phyloP scores from a whole-genome alignment of 1,284 basidiomycete species.

The Naganishia sp. region DNA sequence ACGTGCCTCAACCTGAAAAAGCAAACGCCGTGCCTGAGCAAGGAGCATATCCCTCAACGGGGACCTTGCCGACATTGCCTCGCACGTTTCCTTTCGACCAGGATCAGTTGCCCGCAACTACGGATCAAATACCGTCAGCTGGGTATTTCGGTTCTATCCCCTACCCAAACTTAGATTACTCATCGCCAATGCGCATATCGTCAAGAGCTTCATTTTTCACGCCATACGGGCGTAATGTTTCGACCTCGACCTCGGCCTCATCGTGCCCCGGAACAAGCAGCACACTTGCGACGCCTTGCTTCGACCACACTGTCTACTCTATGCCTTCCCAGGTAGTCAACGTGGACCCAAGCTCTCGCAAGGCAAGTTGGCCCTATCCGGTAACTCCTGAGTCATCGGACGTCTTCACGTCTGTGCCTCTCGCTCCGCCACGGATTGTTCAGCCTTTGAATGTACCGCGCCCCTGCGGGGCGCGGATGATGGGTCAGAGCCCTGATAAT shows the following conservation, averaged over 20 bases:
- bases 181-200: slow-evolving; percentile 3
- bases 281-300: slow-evolving; percentile 15
- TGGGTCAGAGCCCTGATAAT: slow-evolving; percentile 13
- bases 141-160: neutral
- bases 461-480: neutral
- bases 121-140: too few relatives aligned
- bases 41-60: too few relatives aligned
- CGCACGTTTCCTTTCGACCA: too few relatives aligned
- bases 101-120: too few relatives aligned
- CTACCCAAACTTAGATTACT: neutral
- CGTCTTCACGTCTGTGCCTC: slow-evolving; percentile 11
- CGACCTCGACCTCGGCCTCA: slow-evolving; percentile 10
- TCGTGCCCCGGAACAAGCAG: slow-evolving; percentile 20
- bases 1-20: neutral
- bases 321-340: neutral
- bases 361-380: slow-evolving; percentile 1
- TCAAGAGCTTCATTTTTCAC: slow-evolving; percentile 2
- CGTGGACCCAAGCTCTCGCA: neutral
- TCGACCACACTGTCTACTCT: slow-evolving; percentile 2
- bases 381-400: slow-evolving; percentile 14
- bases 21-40: too few relatives aligned
- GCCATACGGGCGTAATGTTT: slow-evolving; percentile 7
- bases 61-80: neutral
- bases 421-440: slow-evolving; percentile 3
- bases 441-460: neutral